Percentiles rank a stretch among this genome's conserved stretches.
These are phyloP conservation scores for Cinchona pubescens DNA, from an alignment of 257 asterid genomes.

Conservation along the genomic window DNA sequence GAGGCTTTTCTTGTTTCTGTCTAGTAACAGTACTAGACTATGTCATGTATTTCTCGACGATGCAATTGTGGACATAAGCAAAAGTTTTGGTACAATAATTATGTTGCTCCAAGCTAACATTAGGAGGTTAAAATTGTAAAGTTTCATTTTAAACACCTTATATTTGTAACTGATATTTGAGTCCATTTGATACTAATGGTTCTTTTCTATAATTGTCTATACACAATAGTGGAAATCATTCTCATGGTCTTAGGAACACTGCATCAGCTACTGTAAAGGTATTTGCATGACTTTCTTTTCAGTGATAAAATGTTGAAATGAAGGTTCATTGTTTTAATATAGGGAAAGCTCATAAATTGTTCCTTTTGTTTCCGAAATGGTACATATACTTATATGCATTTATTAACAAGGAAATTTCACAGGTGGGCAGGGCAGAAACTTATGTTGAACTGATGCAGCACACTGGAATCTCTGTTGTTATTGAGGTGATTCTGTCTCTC, in stretches of 20 bases:
- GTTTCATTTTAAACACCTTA: not conserved
- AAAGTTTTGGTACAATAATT: not conserved
- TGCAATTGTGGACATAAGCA: not conserved
- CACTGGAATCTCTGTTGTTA: constrained; percentile 64
- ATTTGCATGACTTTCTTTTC: constrained; percentile 6
- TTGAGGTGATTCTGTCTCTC: constrained; percentile 49
- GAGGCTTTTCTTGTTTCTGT: not conserved
- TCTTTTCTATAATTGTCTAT: constrained; percentile 24
- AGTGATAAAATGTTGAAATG: not conserved
- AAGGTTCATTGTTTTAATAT: not conserved
- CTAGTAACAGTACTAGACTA: not conserved
- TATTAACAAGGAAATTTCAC: constrained; percentile 3
- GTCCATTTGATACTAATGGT: constrained; percentile 20
- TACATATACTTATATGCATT: not conserved
- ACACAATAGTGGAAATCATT: constrained; percentile 75
- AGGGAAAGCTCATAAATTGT: not conserved
- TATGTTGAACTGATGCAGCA: constrained; percentile 57
- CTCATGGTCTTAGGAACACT: constrained; percentile 91
- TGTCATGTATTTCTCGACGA: not conserved
- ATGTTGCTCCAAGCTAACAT: not conserved
- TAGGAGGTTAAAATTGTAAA: not conserved
- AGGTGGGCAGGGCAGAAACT: constrained; percentile 79
- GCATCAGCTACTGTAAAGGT: constrained; percentile 77
- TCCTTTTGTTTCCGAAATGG: not conserved
- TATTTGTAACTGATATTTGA: not conserved